A percentile compares a stretch with the other conserved stretches of the same genome.
These are phyloP conservation scores for Cyclotella baltica DNA, from an alignment of 108 stramenopile genomes.

Conservation along the genomic window DNA sequence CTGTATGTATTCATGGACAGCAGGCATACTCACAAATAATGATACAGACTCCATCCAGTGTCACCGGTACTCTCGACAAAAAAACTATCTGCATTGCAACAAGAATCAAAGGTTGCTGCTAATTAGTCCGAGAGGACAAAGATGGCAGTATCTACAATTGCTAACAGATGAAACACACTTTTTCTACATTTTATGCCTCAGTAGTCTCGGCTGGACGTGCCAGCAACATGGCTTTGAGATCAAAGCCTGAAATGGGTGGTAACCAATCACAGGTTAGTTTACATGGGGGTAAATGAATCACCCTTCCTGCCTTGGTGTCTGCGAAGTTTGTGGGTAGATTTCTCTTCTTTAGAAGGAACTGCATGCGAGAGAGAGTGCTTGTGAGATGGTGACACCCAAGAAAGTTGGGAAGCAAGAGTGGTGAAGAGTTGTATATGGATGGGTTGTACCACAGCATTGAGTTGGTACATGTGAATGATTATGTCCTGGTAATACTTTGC, in stretches of 20 bases:
- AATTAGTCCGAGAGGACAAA: constrained; percentile 38
- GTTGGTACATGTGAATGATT: too few relatives aligned
- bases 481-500: too few relatives aligned
- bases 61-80: neutral
- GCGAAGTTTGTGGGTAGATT: constrained; percentile 34
- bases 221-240: neutral
- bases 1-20: neutral
- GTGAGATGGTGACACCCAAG: neutral
- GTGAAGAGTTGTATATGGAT: neutral
- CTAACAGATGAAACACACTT: neutral
- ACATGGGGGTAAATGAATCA: constrained; percentile 39
- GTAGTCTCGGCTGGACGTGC: constrained; percentile 32
- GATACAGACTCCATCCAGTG: neutral
- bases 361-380: neutral
- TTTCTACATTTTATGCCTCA: constrained; percentile 31
- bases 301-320: constrained; percentile 25
- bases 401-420: neutral
- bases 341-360: constrained; percentile 36
- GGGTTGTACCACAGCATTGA: neutral
- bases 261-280: constrained; percentile 34
- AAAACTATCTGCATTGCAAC: constrained; percentile 31
- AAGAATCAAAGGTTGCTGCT: constrained; percentile 34
- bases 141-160: constrained; percentile 6
- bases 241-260: constrained; percentile 6
- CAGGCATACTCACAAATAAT: constrained; percentile 22